These are phyloP conservation scores for Penicillium fimorum DNA, from an alignment of 495 filamentous ascomycete species.

Conservation along the genomic window DNA sequence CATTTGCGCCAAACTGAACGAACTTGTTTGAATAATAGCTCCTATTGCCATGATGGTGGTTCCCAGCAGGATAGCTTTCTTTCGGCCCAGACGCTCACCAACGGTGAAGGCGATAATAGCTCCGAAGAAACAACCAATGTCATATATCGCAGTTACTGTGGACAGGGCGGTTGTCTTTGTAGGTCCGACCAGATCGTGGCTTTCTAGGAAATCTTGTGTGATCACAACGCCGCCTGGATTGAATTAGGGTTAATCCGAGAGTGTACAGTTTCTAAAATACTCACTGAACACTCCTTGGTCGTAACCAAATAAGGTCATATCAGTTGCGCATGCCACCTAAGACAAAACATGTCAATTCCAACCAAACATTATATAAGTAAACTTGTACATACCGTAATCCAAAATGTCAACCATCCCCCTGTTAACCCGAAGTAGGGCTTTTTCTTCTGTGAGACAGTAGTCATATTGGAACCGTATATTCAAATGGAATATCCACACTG, in stretches of 20 bases:
- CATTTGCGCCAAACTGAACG: constrained; percentile 59
- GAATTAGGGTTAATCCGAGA: not conserved
- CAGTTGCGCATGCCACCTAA: constrained; percentile 53
- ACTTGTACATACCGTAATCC: constrained; percentile 47
- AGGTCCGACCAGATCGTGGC: constrained; percentile 47
- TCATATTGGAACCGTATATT: not conserved
- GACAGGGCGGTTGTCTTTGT: constrained; percentile 50
- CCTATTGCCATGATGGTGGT: constrained; percentile 60
- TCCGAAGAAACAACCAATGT: constrained; percentile 61
- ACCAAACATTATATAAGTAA: too few species aligned
- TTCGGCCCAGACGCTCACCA: constrained; percentile 57
- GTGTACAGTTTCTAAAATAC: not conserved
- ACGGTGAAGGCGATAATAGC: constrained; percentile 50
- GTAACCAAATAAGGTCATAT: constrained; percentile 61
- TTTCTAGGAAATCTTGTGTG: constrained; percentile 55
- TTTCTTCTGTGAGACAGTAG: constrained; percentile 14
- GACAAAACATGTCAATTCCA: not conserved
- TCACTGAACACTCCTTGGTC: constrained; percentile 57
- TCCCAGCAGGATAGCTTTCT: constrained; percentile 55
- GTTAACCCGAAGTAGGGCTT: constrained; percentile 57
- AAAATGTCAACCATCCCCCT: constrained; percentile 58
- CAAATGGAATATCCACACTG: not conserved
- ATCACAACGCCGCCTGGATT: constrained; percentile 52
- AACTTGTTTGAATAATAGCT: constrained; percentile 56
- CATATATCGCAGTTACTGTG: constrained; percentile 62